A percentile compares a stretch with the other conserved stretches of the same genome.
phyloP scores from a whole-genome alignment of 495 filamentous ascomycete genomes.

The Aspergillus sclerotiicarbonarius region DNA sequence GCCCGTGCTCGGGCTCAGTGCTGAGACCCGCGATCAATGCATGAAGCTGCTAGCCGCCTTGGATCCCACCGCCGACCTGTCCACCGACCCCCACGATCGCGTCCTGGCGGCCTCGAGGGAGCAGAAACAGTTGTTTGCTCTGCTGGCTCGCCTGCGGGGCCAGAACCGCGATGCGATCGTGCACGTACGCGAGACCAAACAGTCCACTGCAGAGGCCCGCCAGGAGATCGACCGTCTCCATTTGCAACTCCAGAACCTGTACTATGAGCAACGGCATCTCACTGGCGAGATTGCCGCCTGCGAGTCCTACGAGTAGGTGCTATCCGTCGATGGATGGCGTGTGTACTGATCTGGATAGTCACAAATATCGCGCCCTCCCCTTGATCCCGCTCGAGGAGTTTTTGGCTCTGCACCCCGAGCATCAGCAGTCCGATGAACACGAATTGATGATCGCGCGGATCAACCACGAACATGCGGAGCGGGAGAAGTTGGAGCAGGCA shows the following conservation, averaged over 20 bases:
- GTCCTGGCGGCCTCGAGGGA: conserved; percentile 67
- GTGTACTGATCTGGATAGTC: conserved; percentile 50
- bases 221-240: conserved; percentile 90
- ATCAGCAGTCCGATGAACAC: conserved; percentile 65
- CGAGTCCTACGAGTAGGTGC: conserved; percentile 83
- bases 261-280: conserved; percentile 92
- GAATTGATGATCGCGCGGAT: conserved; percentile 88
- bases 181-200: conserved; percentile 80
- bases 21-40: conserved; percentile 69
- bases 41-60: conserved; percentile 64
- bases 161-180: conserved; percentile 79
- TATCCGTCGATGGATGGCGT: background rate
- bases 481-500: conserved; percentile 82
- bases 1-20: conserved; percentile 68
- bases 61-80: conserved; percentile 43
- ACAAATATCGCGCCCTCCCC: conserved; percentile 82
- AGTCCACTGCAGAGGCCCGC: conserved; percentile 77
- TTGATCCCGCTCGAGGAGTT: conserved; percentile 83
- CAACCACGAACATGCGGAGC: conserved; percentile 82
- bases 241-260: conserved; percentile 90
- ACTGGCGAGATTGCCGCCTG: conserved; percentile 88
- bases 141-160: conserved; percentile 77
- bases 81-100: conserved; percentile 44
- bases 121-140: conserved; percentile 75
- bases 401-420: conserved; percentile 72